Evolutionary conservation across 2,329 filamentous ascomycete species (phyloP).

Genomic region (Leptographium procerum): DNA sequence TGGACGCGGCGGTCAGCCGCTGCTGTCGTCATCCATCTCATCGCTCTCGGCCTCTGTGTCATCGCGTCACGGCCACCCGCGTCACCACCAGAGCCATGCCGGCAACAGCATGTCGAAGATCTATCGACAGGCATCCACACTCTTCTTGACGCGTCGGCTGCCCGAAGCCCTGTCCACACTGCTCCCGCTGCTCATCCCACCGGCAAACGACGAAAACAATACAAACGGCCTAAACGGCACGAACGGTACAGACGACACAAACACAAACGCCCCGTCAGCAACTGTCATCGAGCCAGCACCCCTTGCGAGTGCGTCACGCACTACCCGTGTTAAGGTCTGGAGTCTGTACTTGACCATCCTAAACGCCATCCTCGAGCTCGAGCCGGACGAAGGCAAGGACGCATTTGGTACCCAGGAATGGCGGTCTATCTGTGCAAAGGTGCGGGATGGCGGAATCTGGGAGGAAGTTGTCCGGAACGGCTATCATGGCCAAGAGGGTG

Average conservation of each 20-base stretch:
- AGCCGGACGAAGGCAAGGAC: conserved; percentile 79
- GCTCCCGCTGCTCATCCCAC: conserved; percentile 64
- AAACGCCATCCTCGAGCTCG: conserved; percentile 82
- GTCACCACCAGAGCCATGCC: neutral
- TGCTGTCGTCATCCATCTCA: conserved; percentile 46
- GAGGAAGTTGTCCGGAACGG: conserved; percentile 80
- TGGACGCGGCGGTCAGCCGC: conserved; percentile 4
- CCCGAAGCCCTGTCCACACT: conserved; percentile 82
- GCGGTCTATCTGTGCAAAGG: conserved; percentile 70
- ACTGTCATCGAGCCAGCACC: conserved; percentile 47
- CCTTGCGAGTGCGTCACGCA: conserved; percentile 67
- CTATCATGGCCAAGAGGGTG: conserved; percentile 78
- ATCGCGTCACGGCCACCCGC: conserved; percentile 44
- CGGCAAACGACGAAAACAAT: conserved; percentile 29
- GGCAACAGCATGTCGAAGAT: conserved; percentile 65
- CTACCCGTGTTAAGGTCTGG: conserved; percentile 90
- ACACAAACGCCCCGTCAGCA: neutral
- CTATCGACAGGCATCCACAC: conserved; percentile 85
- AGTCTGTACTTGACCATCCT: conserved; percentile 90
- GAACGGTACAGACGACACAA: conserved; percentile 7
- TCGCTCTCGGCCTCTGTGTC: conserved; percentile 50
- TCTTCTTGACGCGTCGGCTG: conserved; percentile 88
- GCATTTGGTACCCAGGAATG: conserved; percentile 79
- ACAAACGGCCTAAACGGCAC: conserved; percentile 14
- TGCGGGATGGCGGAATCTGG: conserved; percentile 87